These are phyloP conservation scores for Serendipita sp. DNA, from an alignment of 768 basidiomycete genomes.

Conservation along the genomic window DNA sequence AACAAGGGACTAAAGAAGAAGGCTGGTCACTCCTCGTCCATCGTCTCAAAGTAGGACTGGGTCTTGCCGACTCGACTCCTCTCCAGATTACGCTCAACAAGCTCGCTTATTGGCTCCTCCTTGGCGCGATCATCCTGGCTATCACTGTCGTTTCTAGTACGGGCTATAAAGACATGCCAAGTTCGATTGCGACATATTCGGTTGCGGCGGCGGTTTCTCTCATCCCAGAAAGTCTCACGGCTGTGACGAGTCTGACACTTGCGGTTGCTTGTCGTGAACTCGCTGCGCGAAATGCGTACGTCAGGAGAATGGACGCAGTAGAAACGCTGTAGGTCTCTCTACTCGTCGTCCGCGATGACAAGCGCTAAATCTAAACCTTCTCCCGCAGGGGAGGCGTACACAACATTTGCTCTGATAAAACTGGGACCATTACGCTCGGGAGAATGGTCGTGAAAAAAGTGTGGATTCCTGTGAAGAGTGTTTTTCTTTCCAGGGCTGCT, in stretches of 20 bases:
- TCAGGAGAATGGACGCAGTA: constrained; percentile 46
- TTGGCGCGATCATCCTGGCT: constrained; percentile 20
- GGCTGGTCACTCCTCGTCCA: not conserved
- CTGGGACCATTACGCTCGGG: constrained; percentile 28
- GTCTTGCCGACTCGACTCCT: constrained; percentile 14
- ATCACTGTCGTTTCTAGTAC: constrained; percentile 16
- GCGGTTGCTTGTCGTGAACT: constrained; percentile 42
- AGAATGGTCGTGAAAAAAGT: constrained; percentile 23
- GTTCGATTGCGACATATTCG: not conserved
- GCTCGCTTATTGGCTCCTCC: constrained; percentile 22
- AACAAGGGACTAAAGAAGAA: not conserved
- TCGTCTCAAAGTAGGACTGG: not conserved
- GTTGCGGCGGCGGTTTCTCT: constrained; percentile 17
- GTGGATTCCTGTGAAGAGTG: constrained; percentile 14
- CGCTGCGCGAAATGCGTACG: constrained; percentile 42
- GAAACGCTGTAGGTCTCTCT: constrained; percentile 28
- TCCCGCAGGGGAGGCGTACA: constrained; percentile 30
- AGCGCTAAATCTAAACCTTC: not conserved
- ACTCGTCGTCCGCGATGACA: not conserved
- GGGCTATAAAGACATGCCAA: not conserved
- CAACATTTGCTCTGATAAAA: constrained; percentile 47
- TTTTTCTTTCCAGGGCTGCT: not conserved
- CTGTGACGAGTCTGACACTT: constrained; percentile 41
- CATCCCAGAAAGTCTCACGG: constrained; percentile 25
- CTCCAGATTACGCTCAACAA: constrained; percentile 24